Percentiles rank a stretch among this genome's conserved stretches.
Conservation (phyloP, 352 stramenopile genomes). For the Phytophthora agathidicida region DNA sequence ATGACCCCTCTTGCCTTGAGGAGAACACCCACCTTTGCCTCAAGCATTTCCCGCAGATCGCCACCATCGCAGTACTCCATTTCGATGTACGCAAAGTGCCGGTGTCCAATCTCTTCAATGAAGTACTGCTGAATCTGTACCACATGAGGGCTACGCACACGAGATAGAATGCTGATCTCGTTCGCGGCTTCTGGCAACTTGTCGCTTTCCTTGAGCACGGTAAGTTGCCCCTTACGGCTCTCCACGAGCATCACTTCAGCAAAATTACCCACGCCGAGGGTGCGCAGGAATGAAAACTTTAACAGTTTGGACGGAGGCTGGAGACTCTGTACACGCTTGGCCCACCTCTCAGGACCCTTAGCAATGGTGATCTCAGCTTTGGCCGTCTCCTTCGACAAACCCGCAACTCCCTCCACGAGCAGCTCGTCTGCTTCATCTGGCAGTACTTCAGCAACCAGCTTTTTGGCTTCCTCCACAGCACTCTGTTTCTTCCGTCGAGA, state of each 20-base stretch:
- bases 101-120: conserved; percentile 76
- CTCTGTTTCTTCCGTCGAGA: conserved; percentile 19
- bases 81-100: conserved; percentile 83
- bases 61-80: conserved; percentile 83
- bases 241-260: conserved; percentile 80
- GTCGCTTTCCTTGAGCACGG: conserved; percentile 83
- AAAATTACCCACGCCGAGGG: conserved; percentile 75
- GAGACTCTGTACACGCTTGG: conserved; percentile 55
- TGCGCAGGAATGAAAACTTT: conserved; percentile 65
- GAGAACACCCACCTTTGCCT: conserved; percentile 34
- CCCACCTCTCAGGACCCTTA: conserved; percentile 53
- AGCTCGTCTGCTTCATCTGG: conserved; percentile 30
- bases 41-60: conserved; percentile 50
- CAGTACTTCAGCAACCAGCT: conserved; percentile 25
- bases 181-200: conserved; percentile 81
- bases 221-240: conserved; percentile 41
- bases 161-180: conserved; percentile 71
- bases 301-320: conserved; percentile 63
- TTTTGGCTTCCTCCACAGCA: conserved; percentile 17
- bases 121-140: conserved; percentile 81
- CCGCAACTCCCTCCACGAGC: conserved; percentile 30
- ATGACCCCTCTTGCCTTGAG: background rate
- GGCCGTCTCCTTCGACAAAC: conserved; percentile 20
- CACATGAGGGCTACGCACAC: conserved; percentile 63
- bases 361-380: conserved; percentile 35